Percentiles rank a stretch among this genome's conserved stretches.
Conservation (phyloP, 176 grass and related monocot species). For the Oryza meridionalis region DNA sequence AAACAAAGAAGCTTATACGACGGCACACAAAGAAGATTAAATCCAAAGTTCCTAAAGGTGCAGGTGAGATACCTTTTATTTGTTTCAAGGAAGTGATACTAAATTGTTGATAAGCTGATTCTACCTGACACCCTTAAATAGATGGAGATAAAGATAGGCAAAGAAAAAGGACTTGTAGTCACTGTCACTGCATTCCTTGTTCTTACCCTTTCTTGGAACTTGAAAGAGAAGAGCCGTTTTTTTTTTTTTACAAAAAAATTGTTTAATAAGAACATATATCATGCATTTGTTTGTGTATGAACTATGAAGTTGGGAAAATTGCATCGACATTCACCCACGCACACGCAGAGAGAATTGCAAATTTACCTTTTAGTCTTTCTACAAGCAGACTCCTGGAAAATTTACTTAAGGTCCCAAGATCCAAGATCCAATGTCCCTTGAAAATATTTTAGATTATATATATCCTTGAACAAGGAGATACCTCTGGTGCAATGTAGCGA, state of each 20-base stretch:
- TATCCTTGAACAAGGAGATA: slow-evolving; percentile 9
- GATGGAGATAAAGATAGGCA: slow-evolving; percentile 9
- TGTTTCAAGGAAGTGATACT: not conserved
- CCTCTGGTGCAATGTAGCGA: not conserved
- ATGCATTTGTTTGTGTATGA: slow-evolving; percentile 6
- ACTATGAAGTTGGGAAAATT: slow-evolving; percentile 1
- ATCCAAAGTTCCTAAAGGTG: slow-evolving; percentile 50
- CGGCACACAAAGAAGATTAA: slow-evolving; percentile 85
- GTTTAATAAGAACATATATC: slow-evolving; percentile 21
- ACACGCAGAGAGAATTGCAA: not conserved
- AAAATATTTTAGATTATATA: not conserved
- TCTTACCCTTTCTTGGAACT: not conserved
- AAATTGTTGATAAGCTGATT: slow-evolving; percentile 12
- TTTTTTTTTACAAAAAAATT: not conserved
- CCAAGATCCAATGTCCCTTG: not conserved
- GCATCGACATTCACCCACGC: not conserved
- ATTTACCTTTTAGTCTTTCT: not conserved
- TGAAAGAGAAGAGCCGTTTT: not conserved
- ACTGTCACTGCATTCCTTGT: slow-evolving; percentile 9
- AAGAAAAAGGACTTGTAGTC: not conserved
- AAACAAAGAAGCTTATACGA: slow-evolving; percentile 88
- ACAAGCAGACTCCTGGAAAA: slow-evolving; percentile 14
- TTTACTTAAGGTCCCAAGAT: slow-evolving; percentile 4
- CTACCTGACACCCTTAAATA: slow-evolving; percentile 8
- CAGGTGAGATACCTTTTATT: slow-evolving; percentile 50